phyloP scores from a whole-genome alignment of 495 filamentous ascomycete species.

The Ramalina intermedia region DNA sequence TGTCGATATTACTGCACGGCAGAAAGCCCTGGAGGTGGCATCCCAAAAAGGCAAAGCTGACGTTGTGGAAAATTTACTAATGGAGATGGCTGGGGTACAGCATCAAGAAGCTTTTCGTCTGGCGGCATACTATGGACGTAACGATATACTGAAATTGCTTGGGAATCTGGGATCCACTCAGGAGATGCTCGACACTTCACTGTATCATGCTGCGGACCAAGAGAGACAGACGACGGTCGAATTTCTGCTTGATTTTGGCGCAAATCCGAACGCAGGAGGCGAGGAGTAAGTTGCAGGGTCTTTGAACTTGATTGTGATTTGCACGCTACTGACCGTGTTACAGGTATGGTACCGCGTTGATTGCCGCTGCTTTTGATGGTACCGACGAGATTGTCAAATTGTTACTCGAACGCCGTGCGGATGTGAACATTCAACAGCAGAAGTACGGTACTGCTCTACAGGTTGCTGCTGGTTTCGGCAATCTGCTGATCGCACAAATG shows the following conservation, averaged over 20 bases:
- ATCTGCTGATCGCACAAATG: conserved; percentile 5
- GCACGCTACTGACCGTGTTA: conserved; percentile 2
- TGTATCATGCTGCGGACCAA: conserved; percentile 9
- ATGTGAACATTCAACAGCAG: conserved; percentile 13
- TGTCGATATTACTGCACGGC: background rate
- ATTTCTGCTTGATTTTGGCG: conserved; percentile 1
- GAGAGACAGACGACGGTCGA: conserved; percentile 6
- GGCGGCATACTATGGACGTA: conserved; percentile 5
- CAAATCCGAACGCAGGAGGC: conserved; percentile 6
- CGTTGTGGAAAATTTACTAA: conserved; percentile 4
- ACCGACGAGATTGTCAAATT: background rate
- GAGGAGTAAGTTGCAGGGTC: conserved; percentile 1
- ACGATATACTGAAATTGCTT: conserved; percentile 7
- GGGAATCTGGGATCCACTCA: conserved; percentile 4
- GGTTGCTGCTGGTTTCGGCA: conserved; percentile 15
- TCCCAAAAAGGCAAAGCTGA: conserved; percentile 7
- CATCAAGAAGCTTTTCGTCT: conserved; percentile 7
- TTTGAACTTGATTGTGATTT: background rate
- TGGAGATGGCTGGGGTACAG: background rate
- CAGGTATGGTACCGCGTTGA: conserved; percentile 15
- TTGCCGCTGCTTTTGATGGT: conserved; percentile 1
- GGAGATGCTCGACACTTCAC: conserved; percentile 4
- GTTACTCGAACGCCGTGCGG: conserved; percentile 1
- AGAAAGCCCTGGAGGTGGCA: conserved; percentile 6
- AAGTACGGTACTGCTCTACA: conserved; percentile 18